Evolutionary conservation across 2,329 filamentous ascomycete genomes (phyloP).

Genomic region (Apiospora marii): DNA sequence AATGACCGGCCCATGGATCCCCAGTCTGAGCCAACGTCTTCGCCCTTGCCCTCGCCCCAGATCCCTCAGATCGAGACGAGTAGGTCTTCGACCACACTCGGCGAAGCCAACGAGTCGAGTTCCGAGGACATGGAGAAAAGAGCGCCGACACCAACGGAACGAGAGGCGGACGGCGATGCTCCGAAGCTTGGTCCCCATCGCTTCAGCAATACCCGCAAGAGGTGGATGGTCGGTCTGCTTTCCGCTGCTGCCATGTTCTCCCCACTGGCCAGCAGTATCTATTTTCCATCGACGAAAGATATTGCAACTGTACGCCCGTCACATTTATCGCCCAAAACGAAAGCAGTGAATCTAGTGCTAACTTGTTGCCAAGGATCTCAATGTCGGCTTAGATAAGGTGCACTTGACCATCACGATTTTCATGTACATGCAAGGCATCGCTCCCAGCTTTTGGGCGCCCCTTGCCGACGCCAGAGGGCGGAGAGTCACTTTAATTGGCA

Average conservation of each 20-base stretch:
- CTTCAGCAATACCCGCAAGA: neutral
- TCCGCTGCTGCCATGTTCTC: slow-evolving; percentile 58
- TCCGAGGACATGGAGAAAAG: neutral
- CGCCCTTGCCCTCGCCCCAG: too few species aligned
- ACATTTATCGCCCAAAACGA: neutral
- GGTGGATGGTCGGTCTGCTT: neutral
- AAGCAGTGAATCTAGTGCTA: neutral
- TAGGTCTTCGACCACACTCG: neutral
- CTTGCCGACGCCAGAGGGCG: slow-evolving; percentile 56
- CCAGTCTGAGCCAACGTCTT: too few species aligned
- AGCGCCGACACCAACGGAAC: neutral
- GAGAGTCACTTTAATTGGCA: slow-evolving; percentile 51
- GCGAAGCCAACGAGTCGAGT: neutral
- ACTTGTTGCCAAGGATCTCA: slow-evolving; percentile 36
- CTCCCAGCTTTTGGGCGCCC: slow-evolving; percentile 56
- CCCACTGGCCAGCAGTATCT: slow-evolving; percentile 59
- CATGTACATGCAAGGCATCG: slow-evolving; percentile 58
- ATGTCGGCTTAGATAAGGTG: slow-evolving; percentile 42
- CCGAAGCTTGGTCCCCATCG: neutral
- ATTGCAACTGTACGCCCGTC: slow-evolving; percentile 43
- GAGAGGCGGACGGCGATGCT: neutral
- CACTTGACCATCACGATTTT: slow-evolving; percentile 55
- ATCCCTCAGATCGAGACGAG: neutral
- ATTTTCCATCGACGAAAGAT: slow-evolving; percentile 53
- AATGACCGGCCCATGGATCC: neutral